phyloP scores from a whole-genome alignment of 257 asterid species.

The Hygrophila difformis region DNA sequence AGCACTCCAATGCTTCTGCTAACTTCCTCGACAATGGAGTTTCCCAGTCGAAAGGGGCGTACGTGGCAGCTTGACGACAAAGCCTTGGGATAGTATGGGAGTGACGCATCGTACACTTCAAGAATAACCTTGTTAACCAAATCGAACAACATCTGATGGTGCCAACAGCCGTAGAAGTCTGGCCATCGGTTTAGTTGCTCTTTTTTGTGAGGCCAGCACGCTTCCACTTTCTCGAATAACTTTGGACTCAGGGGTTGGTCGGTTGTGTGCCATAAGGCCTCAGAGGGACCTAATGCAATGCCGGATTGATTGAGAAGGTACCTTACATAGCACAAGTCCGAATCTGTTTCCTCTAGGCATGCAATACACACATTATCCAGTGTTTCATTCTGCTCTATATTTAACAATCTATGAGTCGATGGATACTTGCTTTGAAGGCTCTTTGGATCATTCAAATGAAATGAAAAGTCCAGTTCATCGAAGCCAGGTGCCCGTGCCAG shows the following conservation, averaged over 20 bases:
- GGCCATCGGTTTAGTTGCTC: slow-evolving; percentile 22
- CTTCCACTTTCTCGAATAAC: slow-evolving; percentile 42
- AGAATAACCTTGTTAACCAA: slow-evolving; percentile 47
- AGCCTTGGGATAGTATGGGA: slow-evolving; percentile 54
- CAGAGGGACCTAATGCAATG: slow-evolving; percentile 25
- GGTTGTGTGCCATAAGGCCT: slow-evolving; percentile 35
- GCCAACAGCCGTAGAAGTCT: slow-evolving; percentile 37
- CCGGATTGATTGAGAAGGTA: slow-evolving; percentile 60
- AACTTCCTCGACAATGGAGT: slow-evolving; percentile 33
- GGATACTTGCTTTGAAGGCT: background rate
- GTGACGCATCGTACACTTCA: slow-evolving; percentile 36
- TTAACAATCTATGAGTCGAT: background rate
- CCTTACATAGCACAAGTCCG: slow-evolving; percentile 45
- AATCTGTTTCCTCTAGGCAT: slow-evolving; percentile 12
- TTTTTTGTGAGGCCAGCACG: slow-evolving; percentile 44
- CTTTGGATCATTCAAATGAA: slow-evolving; percentile 6
- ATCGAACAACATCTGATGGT: slow-evolving; percentile 66
- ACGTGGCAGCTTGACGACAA: slow-evolving; percentile 43
- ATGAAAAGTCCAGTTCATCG: slow-evolving; percentile 15
- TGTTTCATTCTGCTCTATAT: slow-evolving; percentile 9
- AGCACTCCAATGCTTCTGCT: slow-evolving; percentile 19
- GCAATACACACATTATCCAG: slow-evolving; percentile 4
- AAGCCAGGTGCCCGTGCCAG: slow-evolving; percentile 14
- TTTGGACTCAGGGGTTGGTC: slow-evolving; percentile 45
- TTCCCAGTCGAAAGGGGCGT: slow-evolving; percentile 37